These are phyloP conservation scores for Penicillium sp. DNA, from an alignment of 2,329 filamentous ascomycete species.

Conservation along the genomic window DNA sequence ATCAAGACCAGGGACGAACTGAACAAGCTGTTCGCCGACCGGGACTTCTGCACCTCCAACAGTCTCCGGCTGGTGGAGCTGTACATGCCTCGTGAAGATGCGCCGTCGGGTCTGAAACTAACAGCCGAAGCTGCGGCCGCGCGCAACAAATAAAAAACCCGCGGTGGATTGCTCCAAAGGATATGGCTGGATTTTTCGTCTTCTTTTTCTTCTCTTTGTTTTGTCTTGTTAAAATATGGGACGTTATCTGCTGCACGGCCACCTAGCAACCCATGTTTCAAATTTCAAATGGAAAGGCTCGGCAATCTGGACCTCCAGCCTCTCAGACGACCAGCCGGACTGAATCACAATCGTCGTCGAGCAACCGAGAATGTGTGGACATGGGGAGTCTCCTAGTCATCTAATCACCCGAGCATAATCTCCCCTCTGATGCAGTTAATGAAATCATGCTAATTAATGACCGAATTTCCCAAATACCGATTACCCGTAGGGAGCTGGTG, in stretches of 20 bases:
- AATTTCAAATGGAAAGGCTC: not conserved
- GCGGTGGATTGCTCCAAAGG: not conserved
- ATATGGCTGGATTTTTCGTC: not conserved
- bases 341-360: not conserved
- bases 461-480: not conserved
- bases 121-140: constrained; percentile 73
- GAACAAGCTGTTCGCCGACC: constrained; percentile 65
- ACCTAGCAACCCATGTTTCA: not conserved
- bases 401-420: not conserved
- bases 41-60: constrained; percentile 62
- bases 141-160: constrained; percentile 56
- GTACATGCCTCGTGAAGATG: constrained; percentile 79
- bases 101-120: constrained; percentile 69
- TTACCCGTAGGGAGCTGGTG: not conserved
- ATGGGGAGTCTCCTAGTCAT: not conserved
- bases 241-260: not conserved
- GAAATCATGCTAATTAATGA: not conserved
- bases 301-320: not conserved
- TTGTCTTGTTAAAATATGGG: not conserved
- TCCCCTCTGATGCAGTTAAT: not conserved
- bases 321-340: not conserved
- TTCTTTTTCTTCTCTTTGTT: not conserved
- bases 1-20: constrained; percentile 73
- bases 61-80: constrained; percentile 72
- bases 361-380: not conserved